phyloP scores from a whole-genome alignment of 176 grass and related monocot genomes.

The Oryza meridionalis region DNA sequence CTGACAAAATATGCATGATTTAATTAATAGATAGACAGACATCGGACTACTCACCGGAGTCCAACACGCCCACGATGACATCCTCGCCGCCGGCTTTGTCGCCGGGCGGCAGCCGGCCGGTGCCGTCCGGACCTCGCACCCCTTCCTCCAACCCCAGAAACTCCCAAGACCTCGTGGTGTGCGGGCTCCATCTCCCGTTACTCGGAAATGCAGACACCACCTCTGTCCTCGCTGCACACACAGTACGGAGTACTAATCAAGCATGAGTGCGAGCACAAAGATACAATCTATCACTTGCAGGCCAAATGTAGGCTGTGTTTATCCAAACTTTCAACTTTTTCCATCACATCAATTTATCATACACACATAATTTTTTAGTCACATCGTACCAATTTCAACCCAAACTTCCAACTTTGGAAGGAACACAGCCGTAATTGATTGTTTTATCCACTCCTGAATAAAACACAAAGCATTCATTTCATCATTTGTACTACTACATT shows the following conservation, averaged over 20 bases:
- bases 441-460: background rate
- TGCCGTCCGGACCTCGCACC: background rate
- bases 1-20: background rate
- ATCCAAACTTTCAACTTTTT: too few species aligned
- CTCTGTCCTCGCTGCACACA: constrained; percentile 55
- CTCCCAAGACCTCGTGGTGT: constrained; percentile 96
- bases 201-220: constrained; percentile 72
- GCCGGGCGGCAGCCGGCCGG: constrained; percentile 47
- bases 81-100: constrained; percentile 49
- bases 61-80: constrained; percentile 87
- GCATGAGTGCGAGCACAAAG: constrained; percentile 6
- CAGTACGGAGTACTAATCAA: background rate
- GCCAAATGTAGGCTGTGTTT: too few species aligned
- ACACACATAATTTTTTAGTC: too few species aligned
- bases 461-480: background rate
- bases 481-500: background rate
- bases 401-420: too few species aligned
- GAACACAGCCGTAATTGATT: too few species aligned
- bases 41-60: constrained; percentile 60
- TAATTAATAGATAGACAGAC: background rate
- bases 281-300: background rate
- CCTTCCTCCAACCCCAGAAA: constrained; percentile 78
- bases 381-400: too few species aligned
- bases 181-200: constrained; percentile 64
- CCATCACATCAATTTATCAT: too few species aligned